phyloP scores from a whole-genome alignment of 495 filamentous ascomycete genomes.

The Neurospora tetrasperma region DNA sequence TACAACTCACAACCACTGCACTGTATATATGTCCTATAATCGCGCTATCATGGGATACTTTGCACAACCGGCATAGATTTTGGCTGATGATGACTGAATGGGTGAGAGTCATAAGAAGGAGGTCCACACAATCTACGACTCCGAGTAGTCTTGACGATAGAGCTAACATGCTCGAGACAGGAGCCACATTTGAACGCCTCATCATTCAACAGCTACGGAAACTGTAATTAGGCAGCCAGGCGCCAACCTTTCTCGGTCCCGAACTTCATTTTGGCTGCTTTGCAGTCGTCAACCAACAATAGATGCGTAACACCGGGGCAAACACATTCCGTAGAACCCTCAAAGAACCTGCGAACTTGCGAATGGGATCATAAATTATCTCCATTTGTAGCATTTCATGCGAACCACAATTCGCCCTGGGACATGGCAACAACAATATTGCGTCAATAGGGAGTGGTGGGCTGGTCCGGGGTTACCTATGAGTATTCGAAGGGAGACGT shows the following conservation, averaged over 20 bases:
- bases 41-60: not conserved
- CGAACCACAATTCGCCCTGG: not conserved
- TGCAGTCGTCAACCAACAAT: not conserved
- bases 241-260: not conserved
- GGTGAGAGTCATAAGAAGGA: not conserved
- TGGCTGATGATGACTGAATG: not conserved
- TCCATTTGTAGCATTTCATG: not conserved
- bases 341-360: not conserved
- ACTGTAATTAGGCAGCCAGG: not conserved
- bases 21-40: not conserved
- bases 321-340: not conserved
- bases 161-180: not conserved
- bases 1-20: too few species aligned
- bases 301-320: not conserved
- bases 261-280: not conserved
- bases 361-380: not conserved
- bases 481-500: not conserved
- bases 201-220: not conserved
- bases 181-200: not conserved
- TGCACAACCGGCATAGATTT: not conserved
- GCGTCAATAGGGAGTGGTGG: constrained; percentile 15
- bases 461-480: constrained; percentile 14
- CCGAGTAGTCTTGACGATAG: not conserved
- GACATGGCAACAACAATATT: constrained; percentile 17
- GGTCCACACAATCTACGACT: not conserved